Evolutionary conservation across 2,329 filamentous ascomycete genomes (phyloP).

Genomic region (Alternaria brassicae): DNA sequence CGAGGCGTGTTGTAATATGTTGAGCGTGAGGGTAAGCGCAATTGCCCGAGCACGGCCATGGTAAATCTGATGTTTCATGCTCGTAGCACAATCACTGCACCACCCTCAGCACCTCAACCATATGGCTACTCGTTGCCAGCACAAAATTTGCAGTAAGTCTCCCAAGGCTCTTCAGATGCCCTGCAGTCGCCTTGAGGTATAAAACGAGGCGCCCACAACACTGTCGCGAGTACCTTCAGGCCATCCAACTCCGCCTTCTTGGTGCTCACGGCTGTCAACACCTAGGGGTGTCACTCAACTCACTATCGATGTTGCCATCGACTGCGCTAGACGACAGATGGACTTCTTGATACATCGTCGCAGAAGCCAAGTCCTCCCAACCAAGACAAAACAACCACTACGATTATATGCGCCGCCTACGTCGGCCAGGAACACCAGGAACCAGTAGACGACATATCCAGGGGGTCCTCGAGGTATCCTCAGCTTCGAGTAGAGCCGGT

Average conservation of each 20-base stretch:
- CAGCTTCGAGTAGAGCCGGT: not conserved
- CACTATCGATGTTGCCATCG: too few relatives aligned
- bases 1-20: not conserved
- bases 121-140: not conserved
- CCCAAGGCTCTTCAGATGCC: not conserved
- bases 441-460: not conserved
- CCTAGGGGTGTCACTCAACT: too few relatives aligned
- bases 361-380: too few relatives aligned
- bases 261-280: too few relatives aligned
- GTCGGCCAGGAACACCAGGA: not conserved
- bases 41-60: not conserved
- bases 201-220: not conserved
- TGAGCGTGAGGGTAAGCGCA: not conserved
- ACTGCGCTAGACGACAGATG: too few relatives aligned
- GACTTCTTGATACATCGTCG: too few relatives aligned
- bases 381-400: not conserved
- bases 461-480: not conserved
- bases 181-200: not conserved
- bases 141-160: not conserved
- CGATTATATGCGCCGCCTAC: not conserved
- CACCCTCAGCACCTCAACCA: not conserved
- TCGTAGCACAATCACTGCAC: not conserved
- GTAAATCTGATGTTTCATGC: not conserved
- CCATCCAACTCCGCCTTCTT: too few relatives aligned
- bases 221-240: not conserved